phyloP scores from a whole-genome alignment of 257 asterid genomes.

The Henckelia pumila region DNA sequence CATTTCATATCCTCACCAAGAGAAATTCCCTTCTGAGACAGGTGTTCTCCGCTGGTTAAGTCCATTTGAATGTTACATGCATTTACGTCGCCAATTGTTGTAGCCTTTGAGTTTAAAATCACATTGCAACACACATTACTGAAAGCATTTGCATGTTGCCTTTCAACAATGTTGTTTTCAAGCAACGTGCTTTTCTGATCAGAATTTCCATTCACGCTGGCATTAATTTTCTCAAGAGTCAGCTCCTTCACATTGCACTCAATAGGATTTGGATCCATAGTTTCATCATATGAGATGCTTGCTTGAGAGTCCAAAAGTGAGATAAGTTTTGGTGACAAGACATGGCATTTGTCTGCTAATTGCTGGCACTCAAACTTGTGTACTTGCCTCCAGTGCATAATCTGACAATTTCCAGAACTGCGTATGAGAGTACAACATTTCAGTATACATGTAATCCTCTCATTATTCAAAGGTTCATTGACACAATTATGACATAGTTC shows the following conservation, averaged over 20 bases:
- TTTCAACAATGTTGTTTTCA: conserved; percentile 28
- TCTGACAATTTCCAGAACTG: conserved; percentile 90
- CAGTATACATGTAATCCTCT: too few relatives aligned
- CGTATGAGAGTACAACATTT: conserved; percentile 9
- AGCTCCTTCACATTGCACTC: conserved; percentile 32
- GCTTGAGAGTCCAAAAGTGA: conserved; percentile 31
- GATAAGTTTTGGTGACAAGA: conserved; percentile 31
- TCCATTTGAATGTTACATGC: conserved; percentile 27
- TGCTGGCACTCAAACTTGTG: conserved; percentile 83
- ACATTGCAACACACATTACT: conserved; percentile 26
- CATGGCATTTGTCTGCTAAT: conserved; percentile 40
- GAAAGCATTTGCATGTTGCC: conserved; percentile 24
- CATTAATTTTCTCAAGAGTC: conserved; percentile 27
- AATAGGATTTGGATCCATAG: conserved; percentile 20
- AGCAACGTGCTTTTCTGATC: conserved; percentile 29
- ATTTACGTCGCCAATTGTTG: conserved; percentile 31
- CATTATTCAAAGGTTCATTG: too few relatives aligned
- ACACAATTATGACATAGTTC: too few relatives aligned
- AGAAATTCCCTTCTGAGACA: conserved; percentile 28
- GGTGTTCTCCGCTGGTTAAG: conserved; percentile 34
- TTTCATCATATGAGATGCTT: conserved; percentile 34
- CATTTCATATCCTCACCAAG: conserved; percentile 32
- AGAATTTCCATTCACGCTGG: conserved; percentile 25
- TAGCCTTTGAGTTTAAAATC: conserved; percentile 32
- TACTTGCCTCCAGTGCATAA: conserved; percentile 78